Conservation (phyloP, 2,329 filamentous ascomycete species). For the Cordyceps fumosorosea region DNA sequence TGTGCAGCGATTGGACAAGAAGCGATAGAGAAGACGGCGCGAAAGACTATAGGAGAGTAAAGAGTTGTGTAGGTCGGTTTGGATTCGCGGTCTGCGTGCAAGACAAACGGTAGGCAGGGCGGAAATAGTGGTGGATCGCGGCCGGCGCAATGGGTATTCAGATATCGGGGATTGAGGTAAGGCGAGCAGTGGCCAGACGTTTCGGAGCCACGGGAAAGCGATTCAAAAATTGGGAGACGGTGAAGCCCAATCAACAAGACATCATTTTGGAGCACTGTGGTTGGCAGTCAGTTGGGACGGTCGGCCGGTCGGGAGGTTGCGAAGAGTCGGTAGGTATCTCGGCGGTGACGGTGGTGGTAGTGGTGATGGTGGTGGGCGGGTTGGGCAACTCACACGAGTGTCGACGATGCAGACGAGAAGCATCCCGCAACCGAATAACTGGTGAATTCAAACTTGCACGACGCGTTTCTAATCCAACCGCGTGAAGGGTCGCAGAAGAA, state of each 20-base stretch:
- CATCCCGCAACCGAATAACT: neutral
- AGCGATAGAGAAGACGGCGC: too few species aligned
- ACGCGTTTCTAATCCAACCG: neutral
- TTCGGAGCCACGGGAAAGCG: neutral
- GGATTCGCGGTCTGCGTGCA: neutral
- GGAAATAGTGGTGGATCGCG: neutral
- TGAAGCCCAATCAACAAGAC: neutral
- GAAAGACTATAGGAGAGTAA: neutral
- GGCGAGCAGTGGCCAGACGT: neutral
- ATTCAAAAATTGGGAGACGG: neutral
- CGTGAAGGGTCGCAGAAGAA: neutral
- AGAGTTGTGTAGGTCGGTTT: neutral
- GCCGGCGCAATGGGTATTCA: slow-evolving; percentile 1
- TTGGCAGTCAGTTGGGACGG: neutral
- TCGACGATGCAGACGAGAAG: neutral
- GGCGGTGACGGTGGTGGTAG: neutral
- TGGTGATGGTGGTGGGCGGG: neutral
- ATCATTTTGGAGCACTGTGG: slow-evolving; percentile 2
- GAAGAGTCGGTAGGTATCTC: neutral
- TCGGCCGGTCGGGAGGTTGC: neutral
- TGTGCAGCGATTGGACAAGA: too few species aligned
- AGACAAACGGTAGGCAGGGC: neutral
- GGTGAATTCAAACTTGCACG: neutral
- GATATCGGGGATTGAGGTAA: neutral
- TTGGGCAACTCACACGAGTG: slow-evolving; percentile 5